These are phyloP conservation scores for Phytophthora kernoviae DNA, from an alignment of 352 stramenopile genomes.

Conservation along the genomic window DNA sequence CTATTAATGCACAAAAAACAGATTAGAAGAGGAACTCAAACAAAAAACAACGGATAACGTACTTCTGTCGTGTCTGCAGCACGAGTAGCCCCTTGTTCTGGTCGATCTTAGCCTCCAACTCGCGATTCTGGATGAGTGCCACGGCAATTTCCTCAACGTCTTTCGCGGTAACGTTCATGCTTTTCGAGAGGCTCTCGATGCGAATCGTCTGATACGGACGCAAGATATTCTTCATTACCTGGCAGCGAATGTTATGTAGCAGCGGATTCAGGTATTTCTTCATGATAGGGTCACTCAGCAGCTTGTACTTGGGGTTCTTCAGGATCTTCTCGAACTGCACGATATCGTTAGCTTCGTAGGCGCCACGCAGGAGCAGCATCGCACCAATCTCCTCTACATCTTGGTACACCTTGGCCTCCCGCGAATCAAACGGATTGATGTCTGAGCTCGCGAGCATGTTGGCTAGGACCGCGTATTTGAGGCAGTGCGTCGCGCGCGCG, in stretches of 20 bases:
- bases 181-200: constrained; percentile 84
- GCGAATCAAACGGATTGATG: constrained; percentile 94
- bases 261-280: constrained; percentile 90
- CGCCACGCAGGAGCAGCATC: constrained; percentile 72
- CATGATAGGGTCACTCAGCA: constrained; percentile 95
- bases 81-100: constrained; percentile 71
- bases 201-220: constrained; percentile 91
- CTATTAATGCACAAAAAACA: constrained; percentile 23
- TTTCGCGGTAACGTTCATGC: constrained; percentile 87
- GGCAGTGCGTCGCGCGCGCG: constrained; percentile 83
- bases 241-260: constrained; percentile 92
- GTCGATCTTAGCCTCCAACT: constrained; percentile 91
- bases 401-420: constrained; percentile 93
- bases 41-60: constrained; percentile 1
- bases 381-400: constrained; percentile 80
- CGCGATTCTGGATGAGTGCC: constrained; percentile 91
- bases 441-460: constrained; percentile 93
- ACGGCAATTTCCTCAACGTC: constrained; percentile 93
- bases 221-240: constrained; percentile 92
- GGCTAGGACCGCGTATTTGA: constrained; percentile 93
- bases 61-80: constrained; percentile 61
- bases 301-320: constrained; percentile 88
- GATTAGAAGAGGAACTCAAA: neutral
- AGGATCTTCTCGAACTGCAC: constrained; percentile 93
- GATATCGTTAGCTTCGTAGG: constrained; percentile 92